Evolutionary conservation across 2,329 filamentous ascomycete species (phyloP).

Genomic region (Aurifilum marmelostoma): DNA sequence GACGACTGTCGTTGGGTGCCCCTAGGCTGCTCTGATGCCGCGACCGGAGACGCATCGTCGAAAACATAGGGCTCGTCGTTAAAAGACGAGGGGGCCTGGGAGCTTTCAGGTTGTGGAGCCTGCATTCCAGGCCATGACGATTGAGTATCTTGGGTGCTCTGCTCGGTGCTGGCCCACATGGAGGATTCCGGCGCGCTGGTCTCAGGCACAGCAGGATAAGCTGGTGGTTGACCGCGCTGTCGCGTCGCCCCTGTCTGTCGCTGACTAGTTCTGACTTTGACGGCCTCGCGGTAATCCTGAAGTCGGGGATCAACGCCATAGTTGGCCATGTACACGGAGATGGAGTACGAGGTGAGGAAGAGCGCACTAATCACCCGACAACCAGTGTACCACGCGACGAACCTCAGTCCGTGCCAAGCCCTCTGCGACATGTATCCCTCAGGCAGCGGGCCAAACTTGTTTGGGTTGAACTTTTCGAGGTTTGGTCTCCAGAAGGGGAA

Average conservation of each 20-base stretch:
- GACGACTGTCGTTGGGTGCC: background rate
- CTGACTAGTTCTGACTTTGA: background rate
- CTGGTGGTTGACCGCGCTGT: background rate
- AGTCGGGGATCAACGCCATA: conserved; percentile 24
- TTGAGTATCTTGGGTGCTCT: conserved; percentile 11
- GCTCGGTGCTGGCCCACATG: conserved; percentile 18
- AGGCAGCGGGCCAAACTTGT: conserved; percentile 38
- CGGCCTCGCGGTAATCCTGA: conserved; percentile 7
- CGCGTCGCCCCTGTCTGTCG: background rate
- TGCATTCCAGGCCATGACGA: conserved; percentile 17
- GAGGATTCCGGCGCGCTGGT: background rate
- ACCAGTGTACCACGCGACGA: conserved; percentile 39
- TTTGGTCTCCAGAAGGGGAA: conserved; percentile 48
- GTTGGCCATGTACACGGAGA: conserved; percentile 26
- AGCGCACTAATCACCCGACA: conserved; percentile 34
- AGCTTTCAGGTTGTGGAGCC: conserved; percentile 5
- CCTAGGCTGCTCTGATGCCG: conserved; percentile 16
- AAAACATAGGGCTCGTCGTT: conserved; percentile 21
- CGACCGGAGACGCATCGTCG: conserved; percentile 30
- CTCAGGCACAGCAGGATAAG: background rate
- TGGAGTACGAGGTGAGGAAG: conserved; percentile 39
- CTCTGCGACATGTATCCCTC: conserved; percentile 33
- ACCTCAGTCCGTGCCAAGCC: conserved; percentile 44
- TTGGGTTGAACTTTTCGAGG: conserved; percentile 37
- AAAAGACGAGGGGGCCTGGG: background rate